Evolutionary conservation across 148 eudicot species (phyloP).

Genomic region (Amaranthus cruentus): DNA sequence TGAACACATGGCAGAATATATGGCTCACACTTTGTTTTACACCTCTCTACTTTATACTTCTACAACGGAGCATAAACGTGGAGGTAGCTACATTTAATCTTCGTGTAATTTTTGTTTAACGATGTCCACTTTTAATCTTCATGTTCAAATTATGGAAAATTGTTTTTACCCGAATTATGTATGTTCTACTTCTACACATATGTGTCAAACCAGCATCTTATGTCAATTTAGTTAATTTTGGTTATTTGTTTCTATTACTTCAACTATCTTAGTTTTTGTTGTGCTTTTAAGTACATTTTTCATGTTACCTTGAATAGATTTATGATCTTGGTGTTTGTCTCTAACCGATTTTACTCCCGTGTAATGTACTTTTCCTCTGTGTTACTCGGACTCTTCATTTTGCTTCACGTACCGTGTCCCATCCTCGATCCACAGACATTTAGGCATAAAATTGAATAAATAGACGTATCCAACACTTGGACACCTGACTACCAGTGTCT

Average conservation of each 20-base stretch:
- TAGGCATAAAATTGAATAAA: no score
- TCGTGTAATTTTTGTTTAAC: neutral
- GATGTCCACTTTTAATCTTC: neutral
- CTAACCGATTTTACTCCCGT: neutral
- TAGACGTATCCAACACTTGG: no score
- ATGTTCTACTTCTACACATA: neutral
- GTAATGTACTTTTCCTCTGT: neutral
- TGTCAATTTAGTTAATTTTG: neutral
- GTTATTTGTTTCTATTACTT: neutral
- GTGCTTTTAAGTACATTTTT: neutral
- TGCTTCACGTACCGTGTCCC: no score
- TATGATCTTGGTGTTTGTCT: neutral
- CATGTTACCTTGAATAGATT: neutral
- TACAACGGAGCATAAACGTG: slow-evolving; percentile 78
- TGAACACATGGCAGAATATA: slow-evolving; percentile 74
- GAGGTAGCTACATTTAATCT: slow-evolving; percentile 34
- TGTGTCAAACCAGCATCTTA: neutral
- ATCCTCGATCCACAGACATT: no score
- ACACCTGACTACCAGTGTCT: no score
- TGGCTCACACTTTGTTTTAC: slow-evolving; percentile 75
- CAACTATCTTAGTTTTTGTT: neutral
- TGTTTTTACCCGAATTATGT: neutral
- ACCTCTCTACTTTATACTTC: slow-evolving; percentile 85
- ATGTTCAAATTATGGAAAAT: neutral
- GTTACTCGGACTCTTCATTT: no score